Evolutionary conservation across 768 basidiomycete genomes (phyloP).

Genomic region (Exsudoporus frostii): DNA sequence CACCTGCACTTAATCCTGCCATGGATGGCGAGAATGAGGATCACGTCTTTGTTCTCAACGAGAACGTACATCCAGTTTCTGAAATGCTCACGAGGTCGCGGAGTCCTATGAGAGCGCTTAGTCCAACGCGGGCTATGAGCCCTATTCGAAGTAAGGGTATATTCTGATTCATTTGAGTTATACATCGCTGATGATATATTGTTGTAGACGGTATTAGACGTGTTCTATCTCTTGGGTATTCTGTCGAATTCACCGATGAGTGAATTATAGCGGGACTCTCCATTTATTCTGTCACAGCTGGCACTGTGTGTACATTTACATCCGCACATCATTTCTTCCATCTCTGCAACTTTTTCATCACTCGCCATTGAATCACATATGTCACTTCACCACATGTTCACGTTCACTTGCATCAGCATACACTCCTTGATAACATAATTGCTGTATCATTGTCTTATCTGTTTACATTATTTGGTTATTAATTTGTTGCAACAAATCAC

Average conservation of each 20-base stretch:
- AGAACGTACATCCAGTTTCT: not conserved
- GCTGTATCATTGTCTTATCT: not conserved
- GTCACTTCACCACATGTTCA: not conserved
- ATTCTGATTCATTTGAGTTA: not conserved
- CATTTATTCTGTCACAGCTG: not conserved
- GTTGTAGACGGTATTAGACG: slow-evolving; percentile 28
- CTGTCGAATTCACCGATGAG: slow-evolving; percentile 2
- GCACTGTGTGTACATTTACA: not conserved
- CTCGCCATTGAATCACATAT: not conserved
- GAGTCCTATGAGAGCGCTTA: slow-evolving; percentile 25
- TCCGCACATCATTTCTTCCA: not conserved
- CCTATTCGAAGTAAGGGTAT: slow-evolving; percentile 15
- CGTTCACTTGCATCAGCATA: not conserved
- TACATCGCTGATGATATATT: slow-evolving; percentile 4
- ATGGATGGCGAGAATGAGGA: not conserved
- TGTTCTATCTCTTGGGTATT: slow-evolving; percentile 21
- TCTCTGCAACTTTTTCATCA: not conserved
- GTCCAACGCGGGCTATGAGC: slow-evolving; percentile 34
- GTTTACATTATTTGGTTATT: not conserved
- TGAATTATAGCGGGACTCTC: slow-evolving; percentile 5
- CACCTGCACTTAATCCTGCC: not conserved
- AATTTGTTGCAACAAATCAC: not conserved
- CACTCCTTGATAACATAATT: not conserved
- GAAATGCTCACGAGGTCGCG: slow-evolving; percentile 1
- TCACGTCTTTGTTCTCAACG: not conserved